Evolutionary conservation across 768 basidiomycete genomes (phyloP), one percentile per base, ranked within the genome.

Genomic region (Lactifluus pinguis): DNA sequence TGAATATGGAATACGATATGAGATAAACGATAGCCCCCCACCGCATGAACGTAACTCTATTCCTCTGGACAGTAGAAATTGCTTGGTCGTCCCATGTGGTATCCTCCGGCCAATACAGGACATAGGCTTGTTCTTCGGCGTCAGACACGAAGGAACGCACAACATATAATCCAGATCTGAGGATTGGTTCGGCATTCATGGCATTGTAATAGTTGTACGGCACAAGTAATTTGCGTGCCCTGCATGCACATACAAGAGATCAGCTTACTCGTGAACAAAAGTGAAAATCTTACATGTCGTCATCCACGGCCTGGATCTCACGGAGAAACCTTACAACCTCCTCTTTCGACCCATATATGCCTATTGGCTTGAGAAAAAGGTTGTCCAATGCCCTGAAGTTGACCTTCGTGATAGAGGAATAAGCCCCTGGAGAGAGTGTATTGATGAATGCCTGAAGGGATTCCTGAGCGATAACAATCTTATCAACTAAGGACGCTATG

Each of bases 11-110:
- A 17, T 6, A 29, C 4, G 41, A 5, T 14, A 5, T 3, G 14
- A 45, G 14, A 5, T 17, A 9, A 51, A 29, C 2, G n/a, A 30
- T 53, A 49, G 34, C n/a, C 14, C 59, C 70, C 25, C 69, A 82
- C 84, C 84, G 71, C 81, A 85, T 84, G 65, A 85, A 86, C 0
- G 84, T 82, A 4, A 79, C 72, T 9, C 84, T 75, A 68, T 84
- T 85, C 14, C 79, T 76, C 38, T 74, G 67, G 51, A 81, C 75
- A 4, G 80, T 71, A 1, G 76, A 71, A 6, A 71, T 52, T 0
- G 80, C 77, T 15, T 73, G 69, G 68, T 84, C 82, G 42, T 79
- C 68, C 84, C 84, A 85, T 0, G 84, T 84, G 1, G 71, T 75
- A 34, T 80, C 74, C 60, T 86, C 82, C 0, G 83, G 83, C 84